Evolutionary conservation across 768 basidiomycete species (phyloP).

Genomic region (Leccinellum albellum): DNA sequence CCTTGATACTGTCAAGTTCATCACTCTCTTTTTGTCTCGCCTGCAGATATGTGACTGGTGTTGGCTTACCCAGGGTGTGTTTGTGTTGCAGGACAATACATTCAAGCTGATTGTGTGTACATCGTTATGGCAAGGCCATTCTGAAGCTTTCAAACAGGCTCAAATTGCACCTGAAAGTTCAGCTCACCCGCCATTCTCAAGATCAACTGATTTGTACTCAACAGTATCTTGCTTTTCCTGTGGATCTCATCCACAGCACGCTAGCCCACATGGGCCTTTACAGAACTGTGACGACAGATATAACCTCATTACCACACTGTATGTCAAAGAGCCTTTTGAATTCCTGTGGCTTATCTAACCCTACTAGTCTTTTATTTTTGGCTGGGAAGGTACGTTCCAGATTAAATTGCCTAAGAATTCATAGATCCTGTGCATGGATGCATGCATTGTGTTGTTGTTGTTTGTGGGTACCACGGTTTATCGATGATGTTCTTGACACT

Average conservation of each 20-base stretch:
- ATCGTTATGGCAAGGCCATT: slow-evolving; percentile 78
- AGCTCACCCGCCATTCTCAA: no score
- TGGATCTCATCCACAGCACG: slow-evolving; percentile 81
- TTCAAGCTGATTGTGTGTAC: slow-evolving; percentile 83
- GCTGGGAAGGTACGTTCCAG: slow-evolving; percentile 71
- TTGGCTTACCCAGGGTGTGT: slow-evolving; percentile 65
- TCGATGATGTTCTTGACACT: background rate
- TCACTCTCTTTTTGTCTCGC: background rate
- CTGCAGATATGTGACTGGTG: background rate
- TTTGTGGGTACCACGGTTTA: no score
- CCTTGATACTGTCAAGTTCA: slow-evolving; percentile 86
- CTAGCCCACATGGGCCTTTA: slow-evolving; percentile 74
- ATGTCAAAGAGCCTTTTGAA: slow-evolving; percentile 20
- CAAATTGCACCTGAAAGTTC: slow-evolving; percentile 55
- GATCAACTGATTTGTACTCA: background rate
- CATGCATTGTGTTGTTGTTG: no score
- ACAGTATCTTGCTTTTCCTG: slow-evolving; percentile 81
- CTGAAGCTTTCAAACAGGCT: slow-evolving; percentile 68
- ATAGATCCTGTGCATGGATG: no score
- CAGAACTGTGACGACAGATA: slow-evolving; percentile 73
- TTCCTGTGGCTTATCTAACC: background rate
- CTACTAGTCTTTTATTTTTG: background rate
- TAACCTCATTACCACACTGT: slow-evolving; percentile 85
- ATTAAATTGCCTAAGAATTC: slow-evolving; percentile 70
- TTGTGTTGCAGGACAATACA: slow-evolving; percentile 87